Percentiles rank a stretch among this genome's conserved stretches.
These are phyloP conservation scores for Scutellaria barbata DNA, from an alignment of 257 asterid genomes.

Conservation along the genomic window DNA sequence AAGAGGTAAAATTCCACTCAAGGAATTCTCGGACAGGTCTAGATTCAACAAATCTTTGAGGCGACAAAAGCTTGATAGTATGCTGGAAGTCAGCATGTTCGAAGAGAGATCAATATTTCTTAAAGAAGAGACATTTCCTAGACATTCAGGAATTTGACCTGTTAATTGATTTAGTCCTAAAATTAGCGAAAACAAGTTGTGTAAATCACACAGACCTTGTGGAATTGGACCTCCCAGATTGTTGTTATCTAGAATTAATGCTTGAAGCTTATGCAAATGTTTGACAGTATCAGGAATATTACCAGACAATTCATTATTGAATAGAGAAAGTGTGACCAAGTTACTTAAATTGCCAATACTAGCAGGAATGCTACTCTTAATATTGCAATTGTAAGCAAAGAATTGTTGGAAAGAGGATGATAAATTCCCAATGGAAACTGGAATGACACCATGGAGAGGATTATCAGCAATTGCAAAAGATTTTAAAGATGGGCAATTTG, in stretches of 20 bases:
- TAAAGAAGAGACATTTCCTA: constrained; percentile 30
- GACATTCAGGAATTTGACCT: constrained; percentile 35
- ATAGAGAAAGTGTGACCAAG: constrained; percentile 2
- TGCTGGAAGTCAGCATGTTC: constrained; percentile 26
- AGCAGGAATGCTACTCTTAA: background rate
- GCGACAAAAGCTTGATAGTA: constrained; percentile 33
- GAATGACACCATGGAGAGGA: constrained; percentile 30
- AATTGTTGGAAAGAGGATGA: constrained; percentile 23
- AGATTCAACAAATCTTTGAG: constrained; percentile 24
- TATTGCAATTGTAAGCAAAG: background rate
- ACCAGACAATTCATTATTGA: constrained; percentile 19
- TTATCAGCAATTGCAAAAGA: background rate
- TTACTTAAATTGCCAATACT: background rate
- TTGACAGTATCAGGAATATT: constrained; percentile 2
- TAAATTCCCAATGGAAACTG: constrained; percentile 38
- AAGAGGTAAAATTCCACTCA: constrained; percentile 21
- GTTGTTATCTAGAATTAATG: background rate
- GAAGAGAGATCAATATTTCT: constrained; percentile 20
- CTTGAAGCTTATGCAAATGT: constrained; percentile 29
- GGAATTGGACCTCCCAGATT: constrained; percentile 25
- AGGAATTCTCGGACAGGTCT: constrained; percentile 20
- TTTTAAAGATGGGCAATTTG: constrained; percentile 31
- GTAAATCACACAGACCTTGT: background rate
- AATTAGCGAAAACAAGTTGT: background rate
- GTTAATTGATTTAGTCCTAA: constrained; percentile 20